A percentile compares a stretch with the other conserved stretches of the same genome.
Conservation (phyloP, 352 stramenopile genomes). For the Globisporangium middletonii region DNA sequence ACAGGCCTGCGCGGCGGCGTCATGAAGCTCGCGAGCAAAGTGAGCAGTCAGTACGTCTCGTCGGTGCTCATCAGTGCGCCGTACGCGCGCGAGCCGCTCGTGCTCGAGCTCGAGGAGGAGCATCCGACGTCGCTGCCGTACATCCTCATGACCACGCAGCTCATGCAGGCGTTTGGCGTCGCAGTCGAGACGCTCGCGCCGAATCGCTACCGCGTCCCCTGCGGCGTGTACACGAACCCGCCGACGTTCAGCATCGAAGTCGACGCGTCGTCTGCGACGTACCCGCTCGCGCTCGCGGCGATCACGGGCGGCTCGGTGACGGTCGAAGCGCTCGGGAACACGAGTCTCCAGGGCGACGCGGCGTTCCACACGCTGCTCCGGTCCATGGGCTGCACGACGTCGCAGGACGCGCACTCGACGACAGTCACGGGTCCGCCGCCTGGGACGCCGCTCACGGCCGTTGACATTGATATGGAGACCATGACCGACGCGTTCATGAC, state of each 20-base stretch:
- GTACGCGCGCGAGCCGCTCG: slow-evolving; percentile 67
- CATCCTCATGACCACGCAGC: slow-evolving; percentile 89
- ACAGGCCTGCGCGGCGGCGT: slow-evolving; percentile 68
- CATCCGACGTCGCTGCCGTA: slow-evolving; percentile 97
- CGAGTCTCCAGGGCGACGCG: slow-evolving; percentile 94
- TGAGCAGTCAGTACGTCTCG: slow-evolving; percentile 95
- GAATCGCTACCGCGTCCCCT: slow-evolving; percentile 72
- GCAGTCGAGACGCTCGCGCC: slow-evolving; percentile 85
- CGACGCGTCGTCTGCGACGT: slow-evolving; percentile 95
- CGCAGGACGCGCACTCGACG: slow-evolving; percentile 53
- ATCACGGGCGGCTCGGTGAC: slow-evolving; percentile 94
- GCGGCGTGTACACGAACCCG: slow-evolving; percentile 68
- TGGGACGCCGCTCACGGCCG: slow-evolving; percentile 65
- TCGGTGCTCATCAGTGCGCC: slow-evolving; percentile 95
- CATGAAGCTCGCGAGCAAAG: slow-evolving; percentile 90
- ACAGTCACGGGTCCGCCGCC: slow-evolving; percentile 69
- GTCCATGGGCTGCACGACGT: slow-evolving; percentile 73
- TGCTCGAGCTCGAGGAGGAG: slow-evolving; percentile 93
- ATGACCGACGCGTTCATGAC: slow-evolving; percentile 99
- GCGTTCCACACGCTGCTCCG: slow-evolving; percentile 89
- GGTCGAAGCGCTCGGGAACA: slow-evolving; percentile 91
- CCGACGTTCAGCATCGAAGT: slow-evolving; percentile 86
- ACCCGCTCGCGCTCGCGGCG: slow-evolving; percentile 94
- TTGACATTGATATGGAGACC: slow-evolving; percentile 95
- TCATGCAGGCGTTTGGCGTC: slow-evolving; percentile 97